Percentiles rank a stretch among this genome's conserved stretches.
phyloP scores from a whole-genome alignment of 306 rosid genomes.

The Trichosanthes cucumerina region DNA sequence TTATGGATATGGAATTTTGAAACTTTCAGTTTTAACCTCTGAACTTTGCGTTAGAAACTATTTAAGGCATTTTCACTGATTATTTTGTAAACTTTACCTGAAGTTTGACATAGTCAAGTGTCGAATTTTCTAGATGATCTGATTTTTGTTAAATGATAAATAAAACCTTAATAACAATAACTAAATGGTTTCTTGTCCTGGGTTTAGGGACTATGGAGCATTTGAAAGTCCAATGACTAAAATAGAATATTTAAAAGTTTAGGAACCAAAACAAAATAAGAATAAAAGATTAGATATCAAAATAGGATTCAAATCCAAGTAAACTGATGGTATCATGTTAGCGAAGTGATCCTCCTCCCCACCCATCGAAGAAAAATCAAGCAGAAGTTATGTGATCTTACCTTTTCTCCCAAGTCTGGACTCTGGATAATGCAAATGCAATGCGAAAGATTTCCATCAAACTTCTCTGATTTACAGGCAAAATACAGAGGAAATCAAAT shows the following conservation, averaged over 20 bases:
- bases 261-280: neutral
- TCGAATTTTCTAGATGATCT: neutral
- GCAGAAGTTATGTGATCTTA: slow-evolving; percentile 4
- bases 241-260: neutral
- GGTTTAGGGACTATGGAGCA: neutral
- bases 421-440: neutral
- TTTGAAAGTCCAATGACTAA: neutral
- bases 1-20: neutral
- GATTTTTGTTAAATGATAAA: neutral
- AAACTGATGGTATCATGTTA: neutral
- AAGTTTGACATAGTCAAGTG: neutral
- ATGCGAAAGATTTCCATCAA: neutral
- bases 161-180: neutral
- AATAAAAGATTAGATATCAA: neutral
- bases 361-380: neutral
- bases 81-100: neutral
- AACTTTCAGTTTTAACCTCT: neutral
- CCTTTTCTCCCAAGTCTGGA: neutral
- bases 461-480: neutral
- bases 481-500: neutral
- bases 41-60: neutral
- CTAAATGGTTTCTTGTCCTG: neutral
- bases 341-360: neutral
- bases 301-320: neutral
- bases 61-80: neutral